These are phyloP conservation scores for Citrus sp. DNA, from an alignment of 345 rosid species.

Conservation along the genomic window DNA sequence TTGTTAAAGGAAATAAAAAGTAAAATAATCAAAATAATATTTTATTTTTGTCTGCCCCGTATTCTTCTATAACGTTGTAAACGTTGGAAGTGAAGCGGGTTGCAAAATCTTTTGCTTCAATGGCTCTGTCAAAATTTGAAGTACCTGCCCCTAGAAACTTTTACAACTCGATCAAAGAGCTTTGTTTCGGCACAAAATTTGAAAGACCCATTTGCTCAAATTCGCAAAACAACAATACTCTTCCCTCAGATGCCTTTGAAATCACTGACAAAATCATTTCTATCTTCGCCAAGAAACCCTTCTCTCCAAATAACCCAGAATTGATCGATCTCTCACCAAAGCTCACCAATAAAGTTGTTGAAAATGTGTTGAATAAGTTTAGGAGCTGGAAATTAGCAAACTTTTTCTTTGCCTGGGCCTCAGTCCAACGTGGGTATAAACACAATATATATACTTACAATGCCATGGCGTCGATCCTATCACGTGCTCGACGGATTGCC, in stretches of 20 bases:
- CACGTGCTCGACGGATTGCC: conserved; percentile 93
- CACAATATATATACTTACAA: conserved; percentile 70
- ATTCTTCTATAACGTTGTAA: no score
- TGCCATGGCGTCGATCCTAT: conserved; percentile 82
- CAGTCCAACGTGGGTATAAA: conserved; percentile 53
- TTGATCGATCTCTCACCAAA: conserved; percentile 46
- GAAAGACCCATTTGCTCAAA: conserved; percentile 26
- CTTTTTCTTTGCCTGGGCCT: conserved; percentile 65
- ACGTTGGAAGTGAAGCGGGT: no score
- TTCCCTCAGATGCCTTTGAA: conserved; percentile 23
- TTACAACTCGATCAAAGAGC: conserved; percentile 15
- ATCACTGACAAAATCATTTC: conserved; percentile 40
- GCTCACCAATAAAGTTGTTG: conserved; percentile 60
- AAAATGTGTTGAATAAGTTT: conserved; percentile 50
- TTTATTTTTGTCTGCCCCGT: no score
- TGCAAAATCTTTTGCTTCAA: background rate
- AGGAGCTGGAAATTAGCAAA: conserved; percentile 56
- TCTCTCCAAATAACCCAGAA: conserved; percentile 41
- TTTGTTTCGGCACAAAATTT: background rate
- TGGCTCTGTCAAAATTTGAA: background rate
- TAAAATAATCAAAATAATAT: no score
- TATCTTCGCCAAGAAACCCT: conserved; percentile 54
- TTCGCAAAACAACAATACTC: conserved; percentile 16
- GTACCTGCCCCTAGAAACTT: background rate
- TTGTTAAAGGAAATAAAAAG: no score